Evolutionary conservation across 495 filamentous ascomycete species (phyloP).

Genomic region (Chlorociboria aeruginascens): DNA sequence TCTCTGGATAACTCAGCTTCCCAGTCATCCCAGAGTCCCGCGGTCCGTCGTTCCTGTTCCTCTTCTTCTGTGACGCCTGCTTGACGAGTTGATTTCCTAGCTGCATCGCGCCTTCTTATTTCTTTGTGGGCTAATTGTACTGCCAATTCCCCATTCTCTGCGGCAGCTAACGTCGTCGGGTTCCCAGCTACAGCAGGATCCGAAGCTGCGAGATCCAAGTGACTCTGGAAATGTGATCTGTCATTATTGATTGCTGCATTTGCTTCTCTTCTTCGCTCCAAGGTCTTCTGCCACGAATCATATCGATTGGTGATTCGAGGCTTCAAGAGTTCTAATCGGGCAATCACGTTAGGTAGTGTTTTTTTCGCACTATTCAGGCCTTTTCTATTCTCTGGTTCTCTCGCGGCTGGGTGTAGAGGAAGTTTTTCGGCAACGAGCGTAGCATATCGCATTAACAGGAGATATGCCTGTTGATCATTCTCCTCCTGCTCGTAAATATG

Average conservation of each 20-base stretch:
- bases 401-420: slow-evolving; percentile 44
- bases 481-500: slow-evolving; percentile 74
- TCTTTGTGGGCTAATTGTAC: slow-evolving; percentile 67
- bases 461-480: slow-evolving; percentile 75
- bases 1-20: slow-evolving; percentile 13
- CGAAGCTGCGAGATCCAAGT: slow-evolving; percentile 28
- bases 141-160: slow-evolving; percentile 61
- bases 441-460: slow-evolving; percentile 74
- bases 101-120: slow-evolving; percentile 44
- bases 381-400: slow-evolving; percentile 29
- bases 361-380: slow-evolving; percentile 10
- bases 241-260: slow-evolving; percentile 2
- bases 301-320: slow-evolving; percentile 56
- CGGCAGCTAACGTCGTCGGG: slow-evolving; percentile 47
- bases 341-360: slow-evolving; percentile 24
- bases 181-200: slow-evolving; percentile 35
- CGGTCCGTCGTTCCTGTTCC: slow-evolving; percentile 42
- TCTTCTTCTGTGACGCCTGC: slow-evolving; percentile 40
- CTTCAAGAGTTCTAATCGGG: slow-evolving; percentile 50
- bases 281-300: slow-evolving; percentile 29
- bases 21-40: slow-evolving; percentile 55
- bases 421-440: slow-evolving; percentile 53
- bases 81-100: slow-evolving; percentile 32
- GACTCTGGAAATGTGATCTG: slow-evolving; percentile 9
- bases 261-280: slow-evolving; percentile 23